Evolutionary conservation across 495 filamentous ascomycete species (phyloP), one percentile per base, ranked within the genome.

Genomic region (Letharia columbiana): DNA sequence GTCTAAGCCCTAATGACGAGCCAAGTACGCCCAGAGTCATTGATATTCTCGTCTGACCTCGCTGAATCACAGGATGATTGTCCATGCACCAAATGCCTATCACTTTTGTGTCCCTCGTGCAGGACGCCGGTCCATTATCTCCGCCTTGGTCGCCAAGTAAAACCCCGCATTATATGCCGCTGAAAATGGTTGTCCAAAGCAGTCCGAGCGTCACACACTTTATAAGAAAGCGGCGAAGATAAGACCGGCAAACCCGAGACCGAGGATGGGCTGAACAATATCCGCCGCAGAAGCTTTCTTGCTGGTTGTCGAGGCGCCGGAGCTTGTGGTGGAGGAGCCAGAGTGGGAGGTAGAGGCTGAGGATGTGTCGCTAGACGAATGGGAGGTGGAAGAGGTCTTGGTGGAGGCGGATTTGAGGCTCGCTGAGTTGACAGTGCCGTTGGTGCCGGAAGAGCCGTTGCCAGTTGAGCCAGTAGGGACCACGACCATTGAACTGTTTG

Each of bases 161-260:
- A 39, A 7, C 20, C 28, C 28, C 52, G 31, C 54, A 47, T 3
- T 57, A 1, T 18, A 65, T 60, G 54, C 63, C 64, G 37, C 58
- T 37, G 12, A 66, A 40, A 35, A 12, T 54, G 61, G 8, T 56
- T n/a, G 35, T 39, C 20, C 31, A 54, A 11, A 50, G 41, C 13
- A 54, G 35, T 13, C 64, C 28, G 18, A 37, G n/a, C 35, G 18
- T 28, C 39, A 59, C 12, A 17, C 40, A 33, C 45, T 63, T 35
- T 77, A 83, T 73, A 83, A 69, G 69, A 83, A 76, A 71, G 76
- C 79, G 72, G 76, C 78, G 52, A 82, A 73, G 60, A 80, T 72
- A 67, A 74, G 77, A 70, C 77, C 79, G 67, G 79, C 80, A n/a
- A 79, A 41, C 35, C 71, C 72, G 31, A 75, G 68, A 37, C 74